phyloP scores from a whole-genome alignment of 306 rosid genomes.

The Arachis hypogaea region DNA sequence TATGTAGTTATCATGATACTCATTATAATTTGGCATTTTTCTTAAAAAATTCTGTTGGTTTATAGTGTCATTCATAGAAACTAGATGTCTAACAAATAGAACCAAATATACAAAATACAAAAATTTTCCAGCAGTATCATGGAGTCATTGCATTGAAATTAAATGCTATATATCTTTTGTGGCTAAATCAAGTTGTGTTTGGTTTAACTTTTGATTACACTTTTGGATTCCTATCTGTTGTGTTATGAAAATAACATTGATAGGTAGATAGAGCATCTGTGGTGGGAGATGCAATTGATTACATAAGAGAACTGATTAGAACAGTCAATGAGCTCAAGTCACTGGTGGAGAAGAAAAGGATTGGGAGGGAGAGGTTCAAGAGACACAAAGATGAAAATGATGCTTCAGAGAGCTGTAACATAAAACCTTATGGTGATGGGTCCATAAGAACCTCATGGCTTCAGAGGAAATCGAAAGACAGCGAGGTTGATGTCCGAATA shows the following conservation, averaged over 20 bases:
- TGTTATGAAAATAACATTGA: slow-evolving; percentile 6
- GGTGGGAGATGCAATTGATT: slow-evolving; percentile 82
- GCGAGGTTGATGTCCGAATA: slow-evolving; percentile 86
- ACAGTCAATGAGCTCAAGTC: slow-evolving; percentile 71
- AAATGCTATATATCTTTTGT: neutral
- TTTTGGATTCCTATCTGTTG: neutral
- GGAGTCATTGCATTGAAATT: too few relatives aligned
- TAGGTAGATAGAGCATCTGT: slow-evolving; percentile 79
- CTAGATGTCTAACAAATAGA: too few relatives aligned
- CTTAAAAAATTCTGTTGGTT: too few relatives aligned
- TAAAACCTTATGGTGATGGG: slow-evolving; percentile 63
- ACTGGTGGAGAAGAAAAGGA: slow-evolving; percentile 78
- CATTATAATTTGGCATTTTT: too few relatives aligned
- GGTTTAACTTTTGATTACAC: neutral
- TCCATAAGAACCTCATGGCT: slow-evolving; percentile 88
- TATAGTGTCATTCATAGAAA: too few relatives aligned
- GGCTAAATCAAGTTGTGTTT: neutral
- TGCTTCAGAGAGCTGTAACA: slow-evolving; percentile 61
- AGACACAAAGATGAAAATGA: slow-evolving; percentile 63
- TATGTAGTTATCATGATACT: too few relatives aligned
- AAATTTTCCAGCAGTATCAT: too few relatives aligned
- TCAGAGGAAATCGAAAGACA: slow-evolving; percentile 92
- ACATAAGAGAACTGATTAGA: slow-evolving; percentile 79
- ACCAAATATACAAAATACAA: too few relatives aligned
- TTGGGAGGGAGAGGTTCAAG: slow-evolving; percentile 68